phyloP scores from a whole-genome alignment of 2,329 filamentous ascomycete genomes.

The Monosporascus sp. region DNA sequence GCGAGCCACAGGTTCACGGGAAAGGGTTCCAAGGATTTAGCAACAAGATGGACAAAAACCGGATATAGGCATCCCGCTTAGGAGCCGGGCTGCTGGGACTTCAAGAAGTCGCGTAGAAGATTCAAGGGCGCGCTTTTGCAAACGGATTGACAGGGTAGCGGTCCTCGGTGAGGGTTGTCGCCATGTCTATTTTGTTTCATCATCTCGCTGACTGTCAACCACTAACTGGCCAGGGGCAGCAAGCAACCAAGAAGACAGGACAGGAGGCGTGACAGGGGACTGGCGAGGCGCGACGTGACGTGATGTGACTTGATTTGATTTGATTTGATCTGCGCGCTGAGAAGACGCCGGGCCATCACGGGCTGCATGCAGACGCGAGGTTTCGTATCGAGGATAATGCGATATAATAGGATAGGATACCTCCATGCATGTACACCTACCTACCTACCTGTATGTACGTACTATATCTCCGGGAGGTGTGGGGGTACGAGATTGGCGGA shows the following conservation, averaged over 20 bases:
- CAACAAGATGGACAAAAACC: not conserved
- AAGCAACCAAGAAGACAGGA: not conserved
- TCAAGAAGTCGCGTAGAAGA: no score
- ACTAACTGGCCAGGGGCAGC: not conserved
- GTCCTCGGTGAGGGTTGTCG: not conserved
- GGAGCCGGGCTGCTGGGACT: no score
- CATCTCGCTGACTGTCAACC: not conserved
- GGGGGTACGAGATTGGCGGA: not conserved
- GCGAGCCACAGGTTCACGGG: no score
- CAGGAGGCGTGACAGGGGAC: not conserved
- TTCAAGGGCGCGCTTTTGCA: no score
- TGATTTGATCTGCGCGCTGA: not conserved
- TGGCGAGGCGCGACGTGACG: not conserved
- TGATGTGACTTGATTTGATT: not conserved
- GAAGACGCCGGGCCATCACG: not conserved
- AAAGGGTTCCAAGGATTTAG: not conserved
- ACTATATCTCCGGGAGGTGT: not conserved
- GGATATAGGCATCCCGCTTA: no score
- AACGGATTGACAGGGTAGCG: not conserved
- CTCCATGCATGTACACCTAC: no score
- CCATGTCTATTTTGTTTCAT: not conserved
- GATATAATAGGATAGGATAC: not conserved
- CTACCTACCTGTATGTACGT: not conserved
- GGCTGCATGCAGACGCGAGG: not conserved
- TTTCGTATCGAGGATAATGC: not conserved